Evolutionary conservation across 176 grass and related monocot genomes (phyloP), one percentile per base, ranked within the genome.

Genomic region (Carex myosuroides): DNA sequence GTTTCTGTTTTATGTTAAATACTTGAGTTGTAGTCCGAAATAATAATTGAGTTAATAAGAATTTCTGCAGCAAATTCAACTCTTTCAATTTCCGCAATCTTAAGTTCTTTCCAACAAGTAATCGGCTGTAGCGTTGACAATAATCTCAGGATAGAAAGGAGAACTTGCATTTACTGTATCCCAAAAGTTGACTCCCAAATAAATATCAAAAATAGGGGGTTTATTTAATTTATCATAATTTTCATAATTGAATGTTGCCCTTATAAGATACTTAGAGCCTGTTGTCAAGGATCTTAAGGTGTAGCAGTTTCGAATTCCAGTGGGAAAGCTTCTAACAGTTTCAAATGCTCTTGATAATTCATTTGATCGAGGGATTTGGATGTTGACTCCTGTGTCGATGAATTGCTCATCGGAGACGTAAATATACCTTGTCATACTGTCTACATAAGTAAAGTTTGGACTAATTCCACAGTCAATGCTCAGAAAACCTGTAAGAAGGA

Each of bases 181-280:
- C 91, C 86, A 90, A 74, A 62, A 83, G 59, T 67, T 85, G n/a
- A n/a, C n/a, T n/a, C n/a, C n/a, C n/a, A n/a, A n/a, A n/a, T n/a
- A n/a, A n/a, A n/a, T n/a, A n/a, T n/a, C n/a, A n/a, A n/a, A n/a
- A n/a, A n/a, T n/a, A n/a, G n/a, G n/a, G n/a, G n/a, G n/a, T n/a
- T n/a, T n/a, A n/a, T n/a, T n/a, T n/a, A n/a, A n/a, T n/a, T n/a
- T n/a, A n/a, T n/a, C n/a, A n/a, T n/a, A n/a, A n/a, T n/a, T n/a
- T n/a, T n/a, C n/a, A n/a, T n/a, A n/a, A n/a, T n/a, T n/a, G n/a
- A n/a, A n/a, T n/a, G n/a, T n/a, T n/a, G n/a, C n/a, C n/a, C n/a
- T n/a, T n/a, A n/a, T n/a, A n/a, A n/a, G n/a, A n/a, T n/a, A 93
- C 80, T 86, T 93, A 55, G 88, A 86, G 70, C 84, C 88, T 0